Evolutionary conservation across 257 asterid genomes (phyloP), one percentile per base, ranked within the genome.

Genomic region (Scutellaria galericulata): DNA sequence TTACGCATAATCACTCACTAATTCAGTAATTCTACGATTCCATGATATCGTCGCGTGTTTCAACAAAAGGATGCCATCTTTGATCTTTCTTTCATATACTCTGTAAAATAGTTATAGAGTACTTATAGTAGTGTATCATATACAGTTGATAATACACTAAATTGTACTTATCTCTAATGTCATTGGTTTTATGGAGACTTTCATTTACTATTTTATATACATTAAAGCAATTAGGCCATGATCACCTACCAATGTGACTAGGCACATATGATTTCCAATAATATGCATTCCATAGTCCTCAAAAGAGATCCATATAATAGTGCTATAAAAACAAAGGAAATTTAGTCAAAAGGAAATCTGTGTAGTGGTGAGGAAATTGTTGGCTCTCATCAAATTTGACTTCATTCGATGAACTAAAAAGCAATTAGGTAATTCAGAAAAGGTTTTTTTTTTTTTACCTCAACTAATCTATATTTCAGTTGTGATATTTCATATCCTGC

Each of bases 341-440:
- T 8, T 8, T 35, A 13, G 13, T 0, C 66, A 39, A 7, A 68
- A 75, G 60, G 13, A 56, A 75, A 47, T n/a, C 51, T 59, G 45
- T 57, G 52, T 62, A 78, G 82, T 72, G 78, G 82, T n/a, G 65
- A 63, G 68, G 52, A 14, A 62, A 3, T 31, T 31, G 66, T 70
- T 61, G 72, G 56, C 22, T 54, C 35, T 27, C 40, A 73, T 72
- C 75, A 72, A 72, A 68, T 57, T 68, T 22, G 70, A 77, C 73
- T 71, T 70, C 61, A 76, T 56, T 56, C 63, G 51, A 40, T 71
- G 61, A 24, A 51, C 50, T 15, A 24, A 64, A 50, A 50, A 51
- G 18, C 18, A 45, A 14, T 45, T 63, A 68, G 55, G 62, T 31
- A 53, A 63, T 3, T 64, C 44, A 44, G 55, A 1, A 64, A 64